Base-by-base conservation (phyloP, 2,329 filamentous ascomycete genomes). In the Colletotrichum orchidophilum region DNA sequence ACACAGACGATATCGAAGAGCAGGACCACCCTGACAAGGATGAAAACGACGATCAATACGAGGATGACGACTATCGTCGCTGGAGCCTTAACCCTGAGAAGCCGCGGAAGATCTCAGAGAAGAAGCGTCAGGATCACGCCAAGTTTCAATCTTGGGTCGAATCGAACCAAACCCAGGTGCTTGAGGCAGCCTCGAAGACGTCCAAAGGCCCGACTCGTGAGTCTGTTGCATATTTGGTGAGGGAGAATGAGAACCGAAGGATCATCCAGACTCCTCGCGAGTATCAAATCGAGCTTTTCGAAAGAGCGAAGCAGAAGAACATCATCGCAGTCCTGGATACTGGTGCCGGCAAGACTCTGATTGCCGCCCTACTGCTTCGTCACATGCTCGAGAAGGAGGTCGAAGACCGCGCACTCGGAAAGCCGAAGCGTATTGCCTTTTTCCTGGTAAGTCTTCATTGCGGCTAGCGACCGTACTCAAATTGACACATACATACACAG, bases 261-360 rank as follows among this genome's bases (percentile, higher is more conserved):
- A 93, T 94, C 63, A 95, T 96, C 70, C 88, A 90, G 12, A 92
- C 91, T 63, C 94, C 95, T 0, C 88, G 96, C 59, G 94, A 97
- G 76, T 99, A 98, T 77, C 96, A 99, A 79, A 84, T 94, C 13
- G 96, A 98, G 78, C 87, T 99, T 0, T 98, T 96, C 77, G 94
- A 98, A 79, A 89, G 89, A 73, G 96, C 96, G 4, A 97, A 96
- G 78, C 78, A 88, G 62, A 88, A 92, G 75, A 99, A 99, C 78
- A 93, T 92, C 8, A 97, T 99, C 75, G 95, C 96, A 1, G 96
- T 99, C 1, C 87, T 98, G 1, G 95, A 97, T 77, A 98, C 96
- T n/a, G 94, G 96, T 13, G 95, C 94, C 3, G 96, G 96, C 2
- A 99, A 99, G 82, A 99, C 96, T 0, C 85, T 98, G n/a, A 98